These are phyloP conservation scores for Pichia sp. DNA, from an alignment of 1,139 yeast genomes.

Conservation along the genomic window DNA sequence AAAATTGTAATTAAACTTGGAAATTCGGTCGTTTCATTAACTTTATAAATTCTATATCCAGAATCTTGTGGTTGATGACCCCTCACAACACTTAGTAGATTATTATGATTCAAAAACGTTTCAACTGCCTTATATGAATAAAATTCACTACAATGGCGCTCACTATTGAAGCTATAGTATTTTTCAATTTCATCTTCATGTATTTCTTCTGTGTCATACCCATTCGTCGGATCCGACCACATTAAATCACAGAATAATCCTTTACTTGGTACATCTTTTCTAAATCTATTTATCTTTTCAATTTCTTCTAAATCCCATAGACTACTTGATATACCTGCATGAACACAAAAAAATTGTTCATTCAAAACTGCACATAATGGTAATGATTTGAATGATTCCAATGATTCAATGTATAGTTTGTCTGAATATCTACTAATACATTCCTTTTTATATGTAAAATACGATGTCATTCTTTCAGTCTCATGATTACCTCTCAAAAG, in stretches of 20 bases:
- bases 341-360: conserved; percentile 74
- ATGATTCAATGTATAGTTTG: conserved; percentile 68
- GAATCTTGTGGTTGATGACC: conserved; percentile 94
- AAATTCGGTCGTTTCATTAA: conserved; percentile 76
- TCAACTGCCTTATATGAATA: conserved; percentile 91
- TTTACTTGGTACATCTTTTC: conserved; percentile 74
- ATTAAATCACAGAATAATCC: conserved; percentile 93
- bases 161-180: conserved; percentile 71
- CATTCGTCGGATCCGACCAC: conserved; percentile 92
- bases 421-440: conserved; percentile 83
- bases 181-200: conserved; percentile 48
- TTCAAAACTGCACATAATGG: conserved; percentile 83
- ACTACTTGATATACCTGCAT: conserved; percentile 85
- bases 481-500: conserved; percentile 94
- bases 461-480: conserved; percentile 90
- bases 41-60: conserved; percentile 85
- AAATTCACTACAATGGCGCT: conserved; percentile 90
- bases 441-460: conserved; percentile 93
- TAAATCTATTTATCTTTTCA: conserved; percentile 59
- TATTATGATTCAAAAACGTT: conserved; percentile 64
- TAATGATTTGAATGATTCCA: conserved; percentile 75
- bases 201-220: conserved; percentile 41
- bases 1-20: conserved; percentile 89
- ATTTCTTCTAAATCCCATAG: conserved; percentile 68
- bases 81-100: conserved; percentile 71